Base-by-base conservation (phyloP, 2,329 filamentous ascomycete genomes). In the Metarhizium sp. region DNA sequence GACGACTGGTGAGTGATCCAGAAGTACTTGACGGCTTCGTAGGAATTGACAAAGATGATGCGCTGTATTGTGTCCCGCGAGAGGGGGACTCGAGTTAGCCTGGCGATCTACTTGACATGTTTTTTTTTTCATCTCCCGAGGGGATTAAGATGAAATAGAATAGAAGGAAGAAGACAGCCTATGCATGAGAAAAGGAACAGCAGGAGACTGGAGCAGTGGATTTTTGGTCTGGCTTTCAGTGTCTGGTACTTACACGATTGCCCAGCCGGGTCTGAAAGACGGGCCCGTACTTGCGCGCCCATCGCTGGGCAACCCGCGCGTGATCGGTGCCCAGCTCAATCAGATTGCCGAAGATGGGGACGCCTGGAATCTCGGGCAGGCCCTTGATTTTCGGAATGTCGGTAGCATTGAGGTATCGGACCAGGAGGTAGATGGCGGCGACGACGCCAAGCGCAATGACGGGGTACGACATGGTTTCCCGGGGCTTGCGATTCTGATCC, bases 1-100 rank as follows among this genome's bases (percentile, higher is more conserved):
- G 88, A 79, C 0, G 87, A 88, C 63, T 91, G 88, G 62, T 92
- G 85, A 10, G 83, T 87, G 67, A 91, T 87, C 85, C 88, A 92
- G 25, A 92, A 75, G 60, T 86, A 77, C 54, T 81, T 83, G 38
- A 92, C 87, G 0, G 86, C 81, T 20, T 89, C 85, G 63, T 90
- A 92, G 1, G 81, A 85, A 63, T 92, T 92, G 59, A 87, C 88
- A 63, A 90, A 90, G 36, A 92, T 76, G 58, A 92, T 85, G 57
- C 87, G 79, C 69, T 78, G 76, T 56, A 10, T 4, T 40, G 25
- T 25, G 25, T 25, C 25, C 25, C 25, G 25, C 25, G 25, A 4
- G n/a, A 29, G 46, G 13, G 34, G 34, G 13, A 36, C 34, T 8
- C 34, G 8, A 13, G 34, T 36, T 13, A 36, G 34, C 34, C 34